Base-by-base conservation (phyloP, 805 yeast species). In the Candida corydali region DNA sequence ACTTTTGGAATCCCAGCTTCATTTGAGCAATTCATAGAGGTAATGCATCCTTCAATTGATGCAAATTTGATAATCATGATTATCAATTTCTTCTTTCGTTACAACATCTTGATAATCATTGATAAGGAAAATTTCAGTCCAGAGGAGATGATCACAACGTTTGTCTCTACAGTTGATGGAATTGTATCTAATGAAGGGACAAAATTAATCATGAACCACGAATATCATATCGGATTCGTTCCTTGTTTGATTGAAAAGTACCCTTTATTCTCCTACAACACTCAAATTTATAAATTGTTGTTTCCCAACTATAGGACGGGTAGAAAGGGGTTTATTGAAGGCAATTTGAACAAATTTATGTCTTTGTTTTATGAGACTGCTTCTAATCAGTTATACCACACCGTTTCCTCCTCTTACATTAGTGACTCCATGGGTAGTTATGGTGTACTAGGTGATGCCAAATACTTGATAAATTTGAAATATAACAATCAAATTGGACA, bases 1-100 rank as follows among this genome's bases (percentile, higher is more conserved):
- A 49, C 49, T 18, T 38, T 32, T 12, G 47, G 43, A 17, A 36
- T 52, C 34, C 69, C 36, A 47, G 19, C 36, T 47, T 22, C 22
- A 4, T 9, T 17, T 25, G 17, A 26, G 3, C 28, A 33, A 8
- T 12, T 29, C 5, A 22, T 12, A 12, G 19, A 19, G 27, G 28
- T 17, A 26, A 10, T 36, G 45, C 41, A 41, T 54, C 7, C 11
- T 28, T 7, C 5, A 16, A n/a, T n/a, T n/a, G 14, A 16, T 14
- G 28, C 35, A 29, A 38, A 39, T n/a, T 12, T 26, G 3, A 14
- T 26, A 14, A 11, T 9, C 15, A 7, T 5, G 15, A 26, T 26
- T 14, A n/a, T 20, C 8, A 47, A 49, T 17, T 34, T 38, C 22
- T 37, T 51, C 4, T 45, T 51, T 32, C 15, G 27, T 9, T 42